phyloP scores from a whole-genome alignment of 495 filamentous ascomycete genomes.

The Hypoxylon fragiforme region DNA sequence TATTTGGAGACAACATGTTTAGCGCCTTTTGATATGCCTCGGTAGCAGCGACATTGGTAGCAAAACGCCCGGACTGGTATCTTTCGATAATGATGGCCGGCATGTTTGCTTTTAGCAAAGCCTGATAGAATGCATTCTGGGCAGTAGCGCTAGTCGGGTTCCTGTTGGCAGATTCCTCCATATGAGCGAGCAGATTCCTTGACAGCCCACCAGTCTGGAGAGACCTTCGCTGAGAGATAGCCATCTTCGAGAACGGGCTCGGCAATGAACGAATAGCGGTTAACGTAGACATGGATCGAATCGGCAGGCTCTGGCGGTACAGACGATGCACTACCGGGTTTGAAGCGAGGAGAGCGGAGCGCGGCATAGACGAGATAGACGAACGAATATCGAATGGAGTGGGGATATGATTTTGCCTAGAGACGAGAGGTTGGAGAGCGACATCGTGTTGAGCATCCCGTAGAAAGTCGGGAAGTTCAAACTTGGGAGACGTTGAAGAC shows the following conservation, averaged over 20 bases:
- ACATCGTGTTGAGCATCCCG: conserved; percentile 35
- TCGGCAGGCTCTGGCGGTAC: conserved; percentile 17
- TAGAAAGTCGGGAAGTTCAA: conserved; percentile 48
- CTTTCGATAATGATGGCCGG: conserved; percentile 88
- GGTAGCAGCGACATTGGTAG: conserved; percentile 72
- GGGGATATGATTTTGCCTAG: conserved; percentile 21
- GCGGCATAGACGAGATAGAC: conserved; percentile 35
- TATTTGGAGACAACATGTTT: conserved; percentile 55
- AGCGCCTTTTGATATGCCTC: conserved; percentile 75
- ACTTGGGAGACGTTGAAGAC: conserved; percentile 10
- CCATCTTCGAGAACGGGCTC: conserved; percentile 20
- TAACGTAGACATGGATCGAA: conserved; percentile 35
- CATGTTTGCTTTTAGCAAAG: conserved; percentile 88
- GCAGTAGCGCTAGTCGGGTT: conserved; percentile 82
- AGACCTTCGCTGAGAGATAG: conserved; percentile 37
- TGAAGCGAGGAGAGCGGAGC: conserved; percentile 30
- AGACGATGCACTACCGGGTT: conserved; percentile 33
- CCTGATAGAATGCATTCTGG: conserved; percentile 91
- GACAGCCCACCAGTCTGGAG: conserved; percentile 49
- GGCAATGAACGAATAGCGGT: conserved; percentile 24
- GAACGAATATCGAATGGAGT: conserved; percentile 39
- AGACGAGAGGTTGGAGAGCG: conserved; percentile 9
- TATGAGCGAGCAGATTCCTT: conserved; percentile 52
- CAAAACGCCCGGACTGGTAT: conserved; percentile 83
- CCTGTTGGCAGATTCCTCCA: conserved; percentile 87